Evolutionary conservation across 2,329 filamentous ascomycete species (phyloP), one percentile per base, ranked within the genome.

Genomic region (Sporothrix sp.): DNA sequence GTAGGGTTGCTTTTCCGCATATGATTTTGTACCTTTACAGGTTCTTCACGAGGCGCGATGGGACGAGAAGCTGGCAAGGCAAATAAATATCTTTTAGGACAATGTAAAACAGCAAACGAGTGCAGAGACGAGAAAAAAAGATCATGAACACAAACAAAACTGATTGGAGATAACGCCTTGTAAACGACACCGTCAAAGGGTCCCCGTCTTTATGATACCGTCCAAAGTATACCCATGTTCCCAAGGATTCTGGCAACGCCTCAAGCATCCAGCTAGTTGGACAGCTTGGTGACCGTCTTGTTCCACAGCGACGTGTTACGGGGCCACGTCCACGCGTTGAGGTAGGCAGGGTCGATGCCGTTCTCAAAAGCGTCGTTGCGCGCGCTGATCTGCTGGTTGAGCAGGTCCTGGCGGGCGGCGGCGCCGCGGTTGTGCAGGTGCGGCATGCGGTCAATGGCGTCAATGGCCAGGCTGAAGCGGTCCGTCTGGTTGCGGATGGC

Each of bases 401-500:
- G 65, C 58, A 90, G 70, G 51, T 70, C 70, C 68, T 89, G 82
- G 21, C 85, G 69, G 0, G 80, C 77, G 0, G 72, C 67, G 0
- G 79, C 68, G 1, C 79, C 84, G 50, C 71, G 76, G 67, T 87
- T 87, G 14, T 76, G 74, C 28, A 89, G 67, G 1, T 67, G 65
- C 7, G 73, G 70, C 59, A 87, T 76, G 55, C 77, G 75, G 59
- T 89, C 84, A 52, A 90, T 84, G 13, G 85, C 85, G 59, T 84
- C 79, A 54, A 90, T 87, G 9, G 85, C 85, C 33, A 90, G 68
- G 58, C 81, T 85, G 68, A 84, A 90, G 25, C 85, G 75, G 67
- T 90, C 85, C 0, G 84, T 85, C 60, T 82, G 74, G 67, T 90
- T 90, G 53, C 84, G 75, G 62, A 89, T 86, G 25, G 85, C 85